Evolutionary conservation across 2,329 filamentous ascomycete genomes (phyloP), one percentile per base, ranked within the genome.

Genomic region (Pseudogymnoascus sp.): DNA sequence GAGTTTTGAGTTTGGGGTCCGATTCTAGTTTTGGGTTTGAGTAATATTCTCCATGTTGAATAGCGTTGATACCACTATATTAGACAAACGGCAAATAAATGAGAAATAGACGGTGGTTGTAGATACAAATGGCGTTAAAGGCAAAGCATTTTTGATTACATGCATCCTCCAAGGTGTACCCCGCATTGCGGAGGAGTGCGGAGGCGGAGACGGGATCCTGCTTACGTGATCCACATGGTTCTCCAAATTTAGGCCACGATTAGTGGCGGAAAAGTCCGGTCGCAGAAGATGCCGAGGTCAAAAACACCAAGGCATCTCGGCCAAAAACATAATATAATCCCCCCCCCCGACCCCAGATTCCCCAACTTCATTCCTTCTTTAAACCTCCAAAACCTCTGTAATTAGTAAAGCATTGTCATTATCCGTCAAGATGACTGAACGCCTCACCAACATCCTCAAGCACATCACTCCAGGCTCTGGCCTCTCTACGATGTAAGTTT

Each of bases 361-460:
- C 16, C 51, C 28, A 57, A 41, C 36, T 61, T 43, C 60, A 61
- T 34, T 41, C 21, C 34, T 6, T 41, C 57, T 41, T 25, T 19
- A 39, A 41, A 34, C 11, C 25, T 11, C 36, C 14, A 57, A 57
- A 57, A 10, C 3, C 16, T 36, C 16, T 16, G 21, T 43, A 25
- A 39, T 8, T 25, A 4, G 5, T 43, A 41, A 41, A 43, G 10
- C 25, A 41, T 43, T 31, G n/a, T 41, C 14, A 23, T 31, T 25
- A 41, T 41, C 11, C 60, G 60, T 67, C 76, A 81, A 70, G 71
- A 95, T 93, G 90, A 89, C 91, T 70, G 91, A 96, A 81, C 87
- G 93, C 78, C 87, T 98, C 71, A 89, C 85, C 73, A 93, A 90
- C 69, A 90, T 98, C 73, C 83, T 96, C 72, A 92, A 88, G 79